These are phyloP conservation scores for Mycena albidolilacea DNA, from an alignment of 768 basidiomycete genomes.

Conservation along the genomic window DNA sequence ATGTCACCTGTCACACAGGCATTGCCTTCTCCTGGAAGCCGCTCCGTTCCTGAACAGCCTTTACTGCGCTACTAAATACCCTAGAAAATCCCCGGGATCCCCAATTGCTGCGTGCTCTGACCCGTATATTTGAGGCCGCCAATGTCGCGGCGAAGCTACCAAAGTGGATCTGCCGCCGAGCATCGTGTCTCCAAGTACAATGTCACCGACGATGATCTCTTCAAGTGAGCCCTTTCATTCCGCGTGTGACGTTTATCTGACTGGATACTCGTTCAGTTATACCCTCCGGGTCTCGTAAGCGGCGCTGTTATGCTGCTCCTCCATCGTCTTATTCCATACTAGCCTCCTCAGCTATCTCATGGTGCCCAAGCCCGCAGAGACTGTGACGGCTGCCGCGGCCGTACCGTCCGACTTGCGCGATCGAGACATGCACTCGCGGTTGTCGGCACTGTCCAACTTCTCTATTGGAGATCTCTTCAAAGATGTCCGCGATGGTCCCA, in stretches of 20 bases:
- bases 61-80: slow-evolving; percentile 30
- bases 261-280: slow-evolving; percentile 65
- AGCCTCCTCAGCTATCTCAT: slow-evolving; percentile 84
- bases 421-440: slow-evolving; percentile 77
- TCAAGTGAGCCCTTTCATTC: slow-evolving; percentile 68
- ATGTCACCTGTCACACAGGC: background rate
- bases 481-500: slow-evolving; percentile 82
- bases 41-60: slow-evolving; percentile 22
- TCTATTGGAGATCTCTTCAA: slow-evolving; percentile 86
- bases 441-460: slow-evolving; percentile 78
- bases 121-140: slow-evolving; percentile 31
- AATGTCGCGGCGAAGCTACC: slow-evolving; percentile 86
- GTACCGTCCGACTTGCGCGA: slow-evolving; percentile 53
- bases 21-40: background rate
- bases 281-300: slow-evolving; percentile 88
- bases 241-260: slow-evolving; percentile 8
- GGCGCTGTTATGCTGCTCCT: slow-evolving; percentile 31
- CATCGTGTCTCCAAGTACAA: slow-evolving; percentile 77
- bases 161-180: slow-evolving; percentile 71
- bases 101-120: background rate
- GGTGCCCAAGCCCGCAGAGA: slow-evolving; percentile 68
- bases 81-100: background rate
- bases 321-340: slow-evolving; percentile 29
- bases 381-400: slow-evolving; percentile 50
- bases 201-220: slow-evolving; percentile 89